Evolutionary conservation across 805 yeast genomes (phyloP).

Genomic region (Candida awuae): DNA sequence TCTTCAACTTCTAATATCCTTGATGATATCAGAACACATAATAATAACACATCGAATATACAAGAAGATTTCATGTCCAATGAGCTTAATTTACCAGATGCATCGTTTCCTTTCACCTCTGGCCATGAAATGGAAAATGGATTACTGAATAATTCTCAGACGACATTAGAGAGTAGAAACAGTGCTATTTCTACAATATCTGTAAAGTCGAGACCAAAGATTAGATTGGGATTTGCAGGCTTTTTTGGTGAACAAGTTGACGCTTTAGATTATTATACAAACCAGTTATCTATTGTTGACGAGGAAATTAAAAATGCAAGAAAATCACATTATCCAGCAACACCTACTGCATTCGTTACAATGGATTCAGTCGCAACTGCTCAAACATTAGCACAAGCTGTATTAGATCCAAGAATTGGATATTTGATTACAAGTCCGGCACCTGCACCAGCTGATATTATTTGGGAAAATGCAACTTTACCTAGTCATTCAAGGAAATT

Average conservation of each 20-base stretch:
- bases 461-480: conserved; percentile 85
- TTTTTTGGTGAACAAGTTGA: conserved; percentile 65
- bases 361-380: conserved; percentile 95
- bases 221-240: conserved; percentile 54
- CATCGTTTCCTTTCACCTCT: not conserved
- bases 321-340: conserved; percentile 62
- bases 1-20: not conserved
- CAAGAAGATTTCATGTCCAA: too few species aligned
- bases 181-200: conserved; percentile 12
- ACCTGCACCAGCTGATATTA: conserved; percentile 93
- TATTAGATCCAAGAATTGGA: conserved; percentile 81
- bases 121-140: not conserved
- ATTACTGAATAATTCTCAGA: not conserved
- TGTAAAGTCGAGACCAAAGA: conserved; percentile 47
- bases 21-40: too few species aligned
- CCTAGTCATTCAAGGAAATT: conserved; percentile 64
- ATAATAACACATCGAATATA: too few species aligned
- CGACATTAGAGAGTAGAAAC: not conserved
- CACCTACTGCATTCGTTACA: conserved; percentile 88
- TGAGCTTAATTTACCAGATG: too few species aligned
- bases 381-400: conserved; percentile 94
- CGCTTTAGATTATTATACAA: conserved; percentile 70
- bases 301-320: conserved; percentile 60
- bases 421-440: conserved; percentile 77
- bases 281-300: conserved; percentile 61